Base-by-base conservation (phyloP, 1,139 yeast genomes). In the Taphrina betulina region DNA sequence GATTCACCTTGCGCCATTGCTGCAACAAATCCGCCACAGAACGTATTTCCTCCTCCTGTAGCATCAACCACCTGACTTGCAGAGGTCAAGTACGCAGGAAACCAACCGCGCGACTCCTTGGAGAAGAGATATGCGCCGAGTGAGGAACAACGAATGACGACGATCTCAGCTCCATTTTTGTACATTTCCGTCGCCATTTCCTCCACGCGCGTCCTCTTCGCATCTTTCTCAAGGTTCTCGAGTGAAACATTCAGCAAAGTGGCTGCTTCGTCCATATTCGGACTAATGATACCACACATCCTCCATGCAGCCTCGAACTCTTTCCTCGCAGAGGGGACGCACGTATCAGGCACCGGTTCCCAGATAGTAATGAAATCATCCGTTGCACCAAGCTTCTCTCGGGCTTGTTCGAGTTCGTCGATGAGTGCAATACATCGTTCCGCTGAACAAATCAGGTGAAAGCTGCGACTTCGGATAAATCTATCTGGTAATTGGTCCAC, bases 31-130 rank as follows among this genome's bases (percentile, higher is more conserved):
- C 84, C 95, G 0, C 96, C 96, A 58, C 92, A 79, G 68, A 84
- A 89, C 0, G 94, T 76, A 67, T 90, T 90, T 0, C 97, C 97
- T 2, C 95, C 96, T 0, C 97, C 97, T 0, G 96, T 90, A 0
- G 95, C 95, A 67, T 90, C 97, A 1, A 81, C 71, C 1, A 89
- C 92, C 33, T 70, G 69, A 38, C 56, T 10, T 64, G 62, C 58
- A 68, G 72, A 43, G 68, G 69, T 33, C 40, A 58, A 66, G 87
- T 23, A 36, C 7, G 42, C 35, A 3, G 52, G 48, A 16, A 23
- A 43, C 48, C 48, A 43, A n/a, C n/a, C n/a, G n/a, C n/a, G n/a
- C n/a, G n/a, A n/a, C n/a, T n/a, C n/a, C 17, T 20, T 22, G 19
- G 36, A 8, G 5, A 31, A 4, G 28, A 43, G 24, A 29, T 17